phyloP scores from a whole-genome alignment of 108 stramenopile species.

The Cyclotella choctawhatcheeana region DNA sequence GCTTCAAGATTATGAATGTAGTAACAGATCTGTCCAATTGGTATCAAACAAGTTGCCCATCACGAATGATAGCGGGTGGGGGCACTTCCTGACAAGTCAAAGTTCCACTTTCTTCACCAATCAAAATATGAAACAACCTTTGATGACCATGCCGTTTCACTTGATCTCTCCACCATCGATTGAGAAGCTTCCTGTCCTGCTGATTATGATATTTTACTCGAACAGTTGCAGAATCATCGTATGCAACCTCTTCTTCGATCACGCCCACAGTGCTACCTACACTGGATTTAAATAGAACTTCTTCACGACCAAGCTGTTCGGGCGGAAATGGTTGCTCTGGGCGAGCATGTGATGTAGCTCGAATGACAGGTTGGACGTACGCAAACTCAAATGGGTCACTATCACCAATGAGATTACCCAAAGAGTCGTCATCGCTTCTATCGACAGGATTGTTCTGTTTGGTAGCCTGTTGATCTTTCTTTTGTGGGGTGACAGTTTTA shows the following conservation, averaged over 20 bases:
- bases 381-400: conserved; percentile 84
- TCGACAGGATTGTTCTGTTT: conserved; percentile 17
- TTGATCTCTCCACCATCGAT: conserved; percentile 88
- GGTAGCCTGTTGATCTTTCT: neutral
- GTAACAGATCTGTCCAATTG: too few relatives aligned
- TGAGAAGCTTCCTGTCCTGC: conserved; percentile 69
- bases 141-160: conserved; percentile 68
- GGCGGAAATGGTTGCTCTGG: conserved; percentile 92
- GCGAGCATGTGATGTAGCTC: conserved; percentile 78
- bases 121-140: conserved; percentile 64
- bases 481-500: conserved; percentile 9
- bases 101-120: conserved; percentile 87
- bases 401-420: conserved; percentile 63
- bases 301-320: conserved; percentile 81
- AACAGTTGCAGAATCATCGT: conserved; percentile 78
- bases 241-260: conserved; percentile 51
- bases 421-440: conserved; percentile 52
- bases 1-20: too few relatives aligned
- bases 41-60: conserved; percentile 23
- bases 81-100: conserved; percentile 33
- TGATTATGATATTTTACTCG: conserved; percentile 76
- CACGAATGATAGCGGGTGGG: neutral
- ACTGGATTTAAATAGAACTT: conserved; percentile 52
- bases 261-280: conserved; percentile 45
- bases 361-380: conserved; percentile 82